Conservation (phyloP, 2,329 filamentous ascomycete species). For the Juglanconis sp. region DNA sequence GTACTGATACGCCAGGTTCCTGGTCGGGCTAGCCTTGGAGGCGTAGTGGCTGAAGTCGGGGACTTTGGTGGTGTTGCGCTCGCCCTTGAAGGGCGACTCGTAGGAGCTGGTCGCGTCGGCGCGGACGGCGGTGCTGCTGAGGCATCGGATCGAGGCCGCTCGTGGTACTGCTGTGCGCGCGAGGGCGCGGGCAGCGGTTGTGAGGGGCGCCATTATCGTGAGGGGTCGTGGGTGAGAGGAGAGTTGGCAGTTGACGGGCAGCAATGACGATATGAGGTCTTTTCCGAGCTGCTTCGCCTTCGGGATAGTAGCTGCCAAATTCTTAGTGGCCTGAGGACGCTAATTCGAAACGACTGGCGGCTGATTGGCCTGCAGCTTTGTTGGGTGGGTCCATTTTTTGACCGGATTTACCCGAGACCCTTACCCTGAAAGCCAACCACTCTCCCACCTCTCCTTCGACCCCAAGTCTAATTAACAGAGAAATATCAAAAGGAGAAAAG, state of each 20-base stretch:
- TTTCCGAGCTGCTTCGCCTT: constrained; percentile 33
- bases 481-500: too few species aligned
- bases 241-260: constrained; percentile 22
- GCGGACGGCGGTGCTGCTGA: constrained; percentile 53
- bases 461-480: too few species aligned
- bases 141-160: constrained; percentile 46
- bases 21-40: constrained; percentile 62
- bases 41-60: constrained; percentile 89
- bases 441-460: not conserved
- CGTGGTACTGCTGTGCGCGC: constrained; percentile 50
- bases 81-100: constrained; percentile 63
- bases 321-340: constrained; percentile 18
- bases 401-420: not conserved
- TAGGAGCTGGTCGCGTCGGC: constrained; percentile 44
- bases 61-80: constrained; percentile 63
- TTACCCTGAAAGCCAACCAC: too few species aligned
- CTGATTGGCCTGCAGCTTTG: constrained; percentile 13
- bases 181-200: constrained; percentile 65
- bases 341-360: constrained; percentile 16
- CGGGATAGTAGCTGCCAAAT: constrained; percentile 19
- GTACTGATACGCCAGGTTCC: constrained; percentile 90
- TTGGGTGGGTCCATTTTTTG: constrained; percentile 1
- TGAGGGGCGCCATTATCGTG: constrained; percentile 63
- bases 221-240: constrained; percentile 4
- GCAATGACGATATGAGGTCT: constrained; percentile 44